These are phyloP conservation scores for Paulownia fortunei DNA, from an alignment of 257 asterid species.

Conservation along the genomic window DNA sequence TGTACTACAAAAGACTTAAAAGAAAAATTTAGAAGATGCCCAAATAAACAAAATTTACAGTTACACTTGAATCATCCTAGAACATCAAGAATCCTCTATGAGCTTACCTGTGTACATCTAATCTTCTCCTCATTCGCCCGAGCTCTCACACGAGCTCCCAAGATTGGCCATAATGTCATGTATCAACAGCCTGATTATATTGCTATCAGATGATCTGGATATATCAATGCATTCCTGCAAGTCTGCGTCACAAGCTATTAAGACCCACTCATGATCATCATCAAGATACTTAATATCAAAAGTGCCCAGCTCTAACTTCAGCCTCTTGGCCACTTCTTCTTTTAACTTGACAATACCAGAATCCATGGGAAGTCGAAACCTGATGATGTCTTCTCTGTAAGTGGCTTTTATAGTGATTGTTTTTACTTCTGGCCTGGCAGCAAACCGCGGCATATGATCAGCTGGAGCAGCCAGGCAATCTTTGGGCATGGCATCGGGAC, in stretches of 20 bases:
- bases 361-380: conserved; percentile 63
- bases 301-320: conserved; percentile 76
- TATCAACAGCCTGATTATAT: conserved; percentile 64
- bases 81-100: conserved; percentile 50
- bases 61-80: conserved; percentile 43
- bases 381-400: conserved; percentile 73
- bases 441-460: conserved; percentile 45
- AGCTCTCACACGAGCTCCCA: conserved; percentile 91
- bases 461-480: conserved; percentile 44
- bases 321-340: conserved; percentile 86
- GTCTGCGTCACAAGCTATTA: conserved; percentile 74
- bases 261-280: conserved; percentile 92
- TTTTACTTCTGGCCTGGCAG: conserved; percentile 54
- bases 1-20: conserved; percentile 29
- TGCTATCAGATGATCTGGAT: conserved; percentile 57
- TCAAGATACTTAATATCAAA: conserved; percentile 84
- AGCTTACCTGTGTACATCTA: conserved; percentile 50
- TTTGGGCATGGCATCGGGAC: conserved; percentile 39
- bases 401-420: conserved; percentile 79
- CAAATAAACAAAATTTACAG: conserved; percentile 46
- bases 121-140: conserved; percentile 56
- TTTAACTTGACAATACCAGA: conserved; percentile 60
- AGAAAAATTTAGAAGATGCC: conserved; percentile 27
- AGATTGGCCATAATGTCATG: conserved; percentile 70
- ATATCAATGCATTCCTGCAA: conserved; percentile 71